Conservation (phyloP, 805 yeast genomes). For the Myxozyma mucilagina region DNA sequence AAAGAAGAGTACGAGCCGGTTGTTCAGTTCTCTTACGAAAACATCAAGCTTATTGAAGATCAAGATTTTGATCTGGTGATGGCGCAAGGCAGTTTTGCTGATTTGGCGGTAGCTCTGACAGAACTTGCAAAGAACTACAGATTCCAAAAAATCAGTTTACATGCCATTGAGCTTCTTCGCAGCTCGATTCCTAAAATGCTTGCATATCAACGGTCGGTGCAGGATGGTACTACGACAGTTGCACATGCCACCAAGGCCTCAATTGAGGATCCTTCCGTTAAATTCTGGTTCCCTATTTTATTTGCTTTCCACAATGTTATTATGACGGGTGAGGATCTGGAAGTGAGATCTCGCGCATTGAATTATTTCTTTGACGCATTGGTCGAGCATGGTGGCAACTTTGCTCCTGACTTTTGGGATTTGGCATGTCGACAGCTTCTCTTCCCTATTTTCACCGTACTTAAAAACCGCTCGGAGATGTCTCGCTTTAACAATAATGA, state of each 20-base stretch:
- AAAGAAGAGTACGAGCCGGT: conserved; percentile 54
- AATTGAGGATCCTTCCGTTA: conserved; percentile 37
- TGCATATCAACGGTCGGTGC: conserved; percentile 33
- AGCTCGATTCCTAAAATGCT: conserved; percentile 62
- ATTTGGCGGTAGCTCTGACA: conserved; percentile 72
- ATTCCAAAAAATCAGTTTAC: conserved; percentile 78
- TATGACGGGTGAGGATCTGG: conserved; percentile 91
- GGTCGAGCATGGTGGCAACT: conserved; percentile 74
- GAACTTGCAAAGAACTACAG: conserved; percentile 80
- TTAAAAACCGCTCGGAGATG: conserved; percentile 73
- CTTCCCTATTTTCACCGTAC: conserved; percentile 85
- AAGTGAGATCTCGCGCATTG: conserved; percentile 86
- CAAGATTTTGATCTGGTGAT: conserved; percentile 64
- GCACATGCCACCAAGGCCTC: conserved; percentile 22
- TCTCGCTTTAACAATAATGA: conserved; percentile 70
- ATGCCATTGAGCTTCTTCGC: conserved; percentile 73
- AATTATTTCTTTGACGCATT: conserved; percentile 78
- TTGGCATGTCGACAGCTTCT: conserved; percentile 70
- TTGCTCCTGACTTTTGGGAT: conserved; percentile 79
- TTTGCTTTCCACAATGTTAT: conserved; percentile 83
- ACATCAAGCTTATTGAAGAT: conserved; percentile 61
- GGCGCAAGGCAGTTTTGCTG: conserved; percentile 65
- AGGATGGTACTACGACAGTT: conserved; percentile 18
- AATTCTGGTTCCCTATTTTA: conserved; percentile 84
- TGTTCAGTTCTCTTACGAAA: conserved; percentile 63